Evolutionary conservation across 305 asterid species (phyloP).

Genomic region (Ajuga reptans): DNA sequence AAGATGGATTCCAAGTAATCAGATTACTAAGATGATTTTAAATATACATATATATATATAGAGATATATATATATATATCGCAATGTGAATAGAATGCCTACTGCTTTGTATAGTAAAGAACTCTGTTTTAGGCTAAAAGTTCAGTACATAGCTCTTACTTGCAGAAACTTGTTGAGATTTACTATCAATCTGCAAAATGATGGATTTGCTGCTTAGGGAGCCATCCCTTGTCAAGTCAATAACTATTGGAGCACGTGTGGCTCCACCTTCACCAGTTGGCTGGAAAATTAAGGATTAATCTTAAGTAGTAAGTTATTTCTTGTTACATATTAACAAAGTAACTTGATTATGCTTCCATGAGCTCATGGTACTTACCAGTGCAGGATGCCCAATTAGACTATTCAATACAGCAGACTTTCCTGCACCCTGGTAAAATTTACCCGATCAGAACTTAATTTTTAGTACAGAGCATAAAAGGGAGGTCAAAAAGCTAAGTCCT

Average conservation of each 20-base stretch:
- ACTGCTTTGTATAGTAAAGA: background rate
- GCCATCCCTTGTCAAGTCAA: slow-evolving; percentile 46
- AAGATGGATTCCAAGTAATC: background rate
- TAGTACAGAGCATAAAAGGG: background rate
- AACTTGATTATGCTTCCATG: slow-evolving; percentile 1
- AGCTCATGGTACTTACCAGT: slow-evolving; percentile 42
- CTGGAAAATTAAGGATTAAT: slow-evolving; percentile 27
- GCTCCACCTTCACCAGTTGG: slow-evolving; percentile 78
- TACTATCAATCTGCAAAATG: slow-evolving; percentile 63
- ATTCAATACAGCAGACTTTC: slow-evolving; percentile 77
- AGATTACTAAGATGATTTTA: background rate
- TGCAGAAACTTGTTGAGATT: slow-evolving; percentile 70
- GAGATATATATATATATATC: background rate
- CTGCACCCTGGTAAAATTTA: slow-evolving; percentile 60
- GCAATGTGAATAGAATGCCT: background rate
- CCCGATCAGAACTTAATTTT: slow-evolving; percentile 14
- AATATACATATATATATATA: background rate
- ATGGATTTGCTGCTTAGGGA: slow-evolving; percentile 50
- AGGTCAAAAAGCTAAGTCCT: background rate
- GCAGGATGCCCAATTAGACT: slow-evolving; percentile 85
- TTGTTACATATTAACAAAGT: background rate
- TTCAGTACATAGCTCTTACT: slow-evolving; percentile 42
- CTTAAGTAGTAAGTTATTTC: background rate
- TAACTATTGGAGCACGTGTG: slow-evolving; percentile 57
- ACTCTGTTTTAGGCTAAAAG: slow-evolving; percentile 2